Base-by-base conservation (phyloP, 1,139 yeast genomes). In the Pichia sp. region DNA sequence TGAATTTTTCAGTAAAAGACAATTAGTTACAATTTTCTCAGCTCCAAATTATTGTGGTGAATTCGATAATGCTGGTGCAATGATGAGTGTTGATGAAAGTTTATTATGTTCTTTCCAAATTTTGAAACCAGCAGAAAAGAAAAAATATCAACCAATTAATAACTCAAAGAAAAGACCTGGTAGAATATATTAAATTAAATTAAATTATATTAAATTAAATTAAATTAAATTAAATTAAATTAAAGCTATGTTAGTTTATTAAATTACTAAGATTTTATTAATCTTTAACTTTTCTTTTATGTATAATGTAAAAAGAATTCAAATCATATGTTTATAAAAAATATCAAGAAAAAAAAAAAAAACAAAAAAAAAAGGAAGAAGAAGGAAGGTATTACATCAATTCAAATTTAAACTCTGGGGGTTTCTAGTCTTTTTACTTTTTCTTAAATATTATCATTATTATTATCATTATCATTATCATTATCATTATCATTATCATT, bases 31-130 rank as follows among this genome's bases (percentile, higher is more conserved):
- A 22, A 74, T 92, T 56, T 92, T 92, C 65, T 82, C 94, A 44
- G 97, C 97, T 45, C 98, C 97, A 57, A 92, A 92, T 70, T 92
- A 92, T 67, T 92, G 97, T 77, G 97, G 97, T 58, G 97, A 92
- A 69, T 92, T 92, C 66, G 97, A 92, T 68, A 92, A 92, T 67
- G 97, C 97, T 11, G 98, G 97, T 60, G 97, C 97, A 36, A 90
- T 92, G 96, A 92, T 92, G 98, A 83, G 95, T 61, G 97, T 92
- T 48, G 97, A 92, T 68, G 97, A 90, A 68, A 83, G 92, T 66
- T 78, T 92, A 63, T 77, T 92, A 62, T 92, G 98, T 73, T 89
- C 97, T 18, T 92, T 92, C 85, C 97, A 92, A 71, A 90, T 92
- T 62, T 79, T 92, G 67, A 92, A 92, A 70, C 98, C 97, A 35